Evolutionary conservation across 140 eudicot species (phyloP), one percentile per base, ranked within the genome.

Genomic region (Cichorium intybus): DNA sequence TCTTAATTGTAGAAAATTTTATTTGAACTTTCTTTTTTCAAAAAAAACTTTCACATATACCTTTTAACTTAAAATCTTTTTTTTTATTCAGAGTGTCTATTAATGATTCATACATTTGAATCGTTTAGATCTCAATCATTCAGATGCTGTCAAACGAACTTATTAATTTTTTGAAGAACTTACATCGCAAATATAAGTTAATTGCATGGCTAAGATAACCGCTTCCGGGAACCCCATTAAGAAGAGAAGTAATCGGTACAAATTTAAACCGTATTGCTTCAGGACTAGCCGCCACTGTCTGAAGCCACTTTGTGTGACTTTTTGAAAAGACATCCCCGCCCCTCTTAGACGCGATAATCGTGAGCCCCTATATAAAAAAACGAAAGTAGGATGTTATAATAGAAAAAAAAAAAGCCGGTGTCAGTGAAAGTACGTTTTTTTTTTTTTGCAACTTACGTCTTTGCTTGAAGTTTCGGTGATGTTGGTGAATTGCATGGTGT

Each of bases 121-220:
- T n/a, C n/a, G n/a, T n/a, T n/a, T n/a, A n/a, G n/a, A n/a, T n/a
- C n/a, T n/a, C n/a, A n/a, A n/a, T n/a, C n/a, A n/a, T n/a, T n/a
- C n/a, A n/a, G n/a, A n/a, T n/a, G n/a, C n/a, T n/a, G n/a, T n/a
- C n/a, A n/a, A n/a, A n/a, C n/a, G n/a, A n/a, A n/a, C n/a, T n/a
- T n/a, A n/a, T n/a, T n/a, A n/a, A n/a, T n/a, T n/a, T 56, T 6
- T 31, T 62, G 56, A 60, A 21, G 22, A 27, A 75, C 98, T 81
- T 81, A 93, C 99, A 93, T 20, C 97, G 83, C 22, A 93, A 81
- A 61, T 93, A 93, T 78, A 93, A 80, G 73, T 88, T 93, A 54
- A 93, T 93, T 15, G 99, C 99, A 71, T 88, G 99, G 65, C 96
- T 88, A 48, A 93, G 97, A 85, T 93, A 88, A 62, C 97, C 99